Evolutionary conservation across 257 asterid genomes (phyloP), one percentile per base, ranked within the genome.

Genomic region (Ophiorrhiza pumila): DNA sequence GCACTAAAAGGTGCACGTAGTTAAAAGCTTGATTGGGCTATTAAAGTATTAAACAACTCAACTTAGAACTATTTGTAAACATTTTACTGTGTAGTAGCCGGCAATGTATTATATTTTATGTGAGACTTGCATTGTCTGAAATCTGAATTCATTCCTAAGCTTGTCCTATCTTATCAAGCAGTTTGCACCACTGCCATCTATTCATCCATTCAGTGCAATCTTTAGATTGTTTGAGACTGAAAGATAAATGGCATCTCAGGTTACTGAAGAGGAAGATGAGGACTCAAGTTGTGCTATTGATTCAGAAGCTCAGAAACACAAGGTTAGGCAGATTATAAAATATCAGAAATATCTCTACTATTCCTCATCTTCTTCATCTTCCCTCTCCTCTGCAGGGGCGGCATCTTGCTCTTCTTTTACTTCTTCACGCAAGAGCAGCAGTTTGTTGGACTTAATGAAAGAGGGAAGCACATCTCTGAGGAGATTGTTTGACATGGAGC

Each of bases 401-500:
- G 67, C 85, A 23, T 82, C 88, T 29, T 70, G 77, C 31, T 72
- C 76, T 41, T 83, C 86, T 1, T 76, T 69, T 42, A 55, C 83
- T 63, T 78, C 84, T 3, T 31, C 88, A 0, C 71, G 78, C 8
- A 85, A 76, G 72, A 81, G 83, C 71, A 86, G 66, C 15, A 77
- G 82, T 68, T 73, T 91, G 23, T 49, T 91, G 47, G 87, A 83
- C 53, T 71, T 91, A 69, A 89, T 91, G 96, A 87, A 78, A 75
- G 88, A 68, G 60, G 96, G 96, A 7, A 89, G 83, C 80, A 83
- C 97, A 27, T 83, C 94, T 27, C 78, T 91, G 37, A 64, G 94
- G 55, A 74, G 96, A 76, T 73, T 89, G 50, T 86, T 91, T 60
- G 91, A 84, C 39, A 87, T 89, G 95, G 91, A 91, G 65, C 96